These are phyloP conservation scores for Adiantum capillusveneris DNA, from an alignment of 75 land plant species.

Conservation along the genomic window DNA sequence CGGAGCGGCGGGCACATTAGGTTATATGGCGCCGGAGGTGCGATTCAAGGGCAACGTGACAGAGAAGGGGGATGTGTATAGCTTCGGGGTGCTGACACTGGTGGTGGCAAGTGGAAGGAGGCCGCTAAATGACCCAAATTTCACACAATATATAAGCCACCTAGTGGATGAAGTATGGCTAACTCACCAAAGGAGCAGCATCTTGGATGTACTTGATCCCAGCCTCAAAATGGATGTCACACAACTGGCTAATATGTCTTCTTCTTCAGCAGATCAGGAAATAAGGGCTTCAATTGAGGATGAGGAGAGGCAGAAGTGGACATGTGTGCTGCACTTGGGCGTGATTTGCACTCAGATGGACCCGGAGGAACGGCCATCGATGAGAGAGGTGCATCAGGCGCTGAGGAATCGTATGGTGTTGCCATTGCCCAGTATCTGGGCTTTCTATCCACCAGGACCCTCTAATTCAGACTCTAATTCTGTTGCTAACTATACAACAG, in stretches of 20 bases:
- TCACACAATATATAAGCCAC: not conserved
- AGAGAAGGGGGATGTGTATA: conserved; percentile 65
- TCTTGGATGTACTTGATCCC: not conserved
- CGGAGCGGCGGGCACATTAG: conserved; percentile 35
- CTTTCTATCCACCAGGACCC: no score
- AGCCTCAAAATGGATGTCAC: not conserved
- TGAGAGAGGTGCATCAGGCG: conserved; percentile 24
- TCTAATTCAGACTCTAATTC: no score
- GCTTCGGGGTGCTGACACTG: conserved; percentile 76
- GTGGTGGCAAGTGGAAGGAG: conserved; percentile 59
- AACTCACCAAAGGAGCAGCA: not conserved
- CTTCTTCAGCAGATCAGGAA: not conserved
- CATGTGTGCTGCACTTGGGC: conserved; percentile 21
- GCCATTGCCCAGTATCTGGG: not conserved
- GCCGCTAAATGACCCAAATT: conserved; percentile 45
- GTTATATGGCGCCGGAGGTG: conserved; percentile 54
- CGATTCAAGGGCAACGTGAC: conserved; percentile 40
- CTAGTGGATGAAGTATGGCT: not conserved
- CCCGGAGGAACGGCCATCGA: conserved; percentile 17
- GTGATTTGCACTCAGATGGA: conserved; percentile 24
- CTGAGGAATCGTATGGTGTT: not conserved
- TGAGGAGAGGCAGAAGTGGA: not conserved
- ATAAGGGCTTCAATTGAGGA: not conserved
- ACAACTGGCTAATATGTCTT: not conserved
- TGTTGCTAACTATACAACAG: no score